Evolutionary conservation across 1,139 yeast species (phyloP).

Genomic region (Candida pseudoviswanathii): DNA sequence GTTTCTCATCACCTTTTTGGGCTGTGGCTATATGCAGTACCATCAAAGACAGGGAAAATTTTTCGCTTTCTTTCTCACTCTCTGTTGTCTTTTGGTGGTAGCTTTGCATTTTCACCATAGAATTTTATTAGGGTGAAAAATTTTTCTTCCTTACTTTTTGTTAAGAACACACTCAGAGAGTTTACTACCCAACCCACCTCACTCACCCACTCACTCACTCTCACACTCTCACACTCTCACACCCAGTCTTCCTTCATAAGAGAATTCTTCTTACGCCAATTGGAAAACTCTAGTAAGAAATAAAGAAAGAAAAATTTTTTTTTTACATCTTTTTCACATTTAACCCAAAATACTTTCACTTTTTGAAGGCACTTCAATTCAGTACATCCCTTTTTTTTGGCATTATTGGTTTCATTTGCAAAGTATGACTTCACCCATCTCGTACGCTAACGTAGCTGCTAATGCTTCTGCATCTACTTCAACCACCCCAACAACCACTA

Average conservation of each 20-base stretch:
- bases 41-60: no score
- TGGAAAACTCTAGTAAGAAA: neutral
- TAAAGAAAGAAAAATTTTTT: conserved; percentile 1
- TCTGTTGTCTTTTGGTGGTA: neutral
- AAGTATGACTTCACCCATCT: conserved; percentile 16
- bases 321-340: neutral
- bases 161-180: no score
- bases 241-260: neutral
- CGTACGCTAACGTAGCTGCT: conserved; percentile 48
- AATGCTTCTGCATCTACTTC: conserved; percentile 19
- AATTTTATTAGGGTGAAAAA: neutral
- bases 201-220: no score
- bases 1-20: no score
- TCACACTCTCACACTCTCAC: no score
- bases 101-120: neutral
- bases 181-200: no score
- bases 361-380: neutral
- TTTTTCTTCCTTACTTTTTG: neutral
- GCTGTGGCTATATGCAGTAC: no score
- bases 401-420: neutral
- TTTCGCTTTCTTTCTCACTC: no score
- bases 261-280: neutral
- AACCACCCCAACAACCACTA: conserved; percentile 10
- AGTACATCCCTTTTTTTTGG: neutral
- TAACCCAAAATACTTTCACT: neutral